Evolutionary conservation across 75 land plant genomes (phyloP), one percentile per base, ranked within the genome.

Genomic region (Pinus albicaulis): DNA sequence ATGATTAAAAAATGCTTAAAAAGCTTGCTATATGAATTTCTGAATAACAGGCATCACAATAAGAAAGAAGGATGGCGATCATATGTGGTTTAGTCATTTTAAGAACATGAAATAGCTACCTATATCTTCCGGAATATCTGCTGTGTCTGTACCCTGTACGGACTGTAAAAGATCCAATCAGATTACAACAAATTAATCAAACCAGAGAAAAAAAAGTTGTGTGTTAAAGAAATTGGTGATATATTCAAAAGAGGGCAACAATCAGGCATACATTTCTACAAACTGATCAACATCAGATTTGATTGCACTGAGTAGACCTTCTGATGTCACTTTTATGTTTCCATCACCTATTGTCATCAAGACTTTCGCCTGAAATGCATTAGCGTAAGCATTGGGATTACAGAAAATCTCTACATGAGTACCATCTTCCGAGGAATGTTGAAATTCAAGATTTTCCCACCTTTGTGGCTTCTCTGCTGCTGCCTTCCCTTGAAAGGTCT

Each of bases 311-410:
- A 85, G 77, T 68, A 83, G 77, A 2, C 78, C 86, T 61, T 85
- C 86, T 55, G 86, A 69, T 1, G 75, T 70, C 23, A 85, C 61
- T 24, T 62, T 78, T 38, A 85, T 57, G 38, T 82, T 85, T 25
- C 65, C 86, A 71, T 85, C 85, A 69, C 69, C 56, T 65, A 85
- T 34, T 19, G 85, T 85, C 62, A 85, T 68, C 58, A 85, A 64
- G 26, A 83, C 80, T 60, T 82, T 85, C 13, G 86, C 86, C 59
- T 85, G 86, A 57, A 85, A 85, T 5, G 85, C 80, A 17, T 84
- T 85, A 26, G 86, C 76, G 24, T 82, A 83, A 25, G 86, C 86
- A 62, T 85, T 85, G 57, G 86, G 86, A 78, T 85, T 85, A 56
- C 86, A 85, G 74, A 85, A 82, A 26, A 82, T 15, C 78, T 85